Evolutionary conservation across 352 stramenopile genomes (phyloP).

Genomic region (Pythium pyrilobum): DNA sequence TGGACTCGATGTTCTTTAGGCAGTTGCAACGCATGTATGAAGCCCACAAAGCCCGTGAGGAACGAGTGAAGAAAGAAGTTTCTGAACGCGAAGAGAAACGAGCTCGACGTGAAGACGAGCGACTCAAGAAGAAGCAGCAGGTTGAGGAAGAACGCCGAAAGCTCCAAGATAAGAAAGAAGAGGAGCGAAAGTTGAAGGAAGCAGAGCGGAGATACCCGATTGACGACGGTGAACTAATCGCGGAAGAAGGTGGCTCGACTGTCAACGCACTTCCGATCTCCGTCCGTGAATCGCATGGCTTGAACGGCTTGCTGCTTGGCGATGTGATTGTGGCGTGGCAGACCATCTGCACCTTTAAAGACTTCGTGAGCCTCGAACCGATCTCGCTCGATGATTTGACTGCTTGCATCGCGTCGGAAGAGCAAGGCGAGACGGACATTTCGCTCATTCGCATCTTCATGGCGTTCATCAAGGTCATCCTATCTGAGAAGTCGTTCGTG

Average conservation of each 20-base stretch:
- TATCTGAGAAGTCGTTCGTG: constrained; percentile 77
- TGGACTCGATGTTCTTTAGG: constrained; percentile 85
- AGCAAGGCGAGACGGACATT: constrained; percentile 32
- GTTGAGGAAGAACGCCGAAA: constrained; percentile 23
- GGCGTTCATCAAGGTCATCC: constrained; percentile 59
- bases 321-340: constrained; percentile 80
- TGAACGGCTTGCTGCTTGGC: constrained; percentile 55
- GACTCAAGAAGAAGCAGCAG: constrained; percentile 19
- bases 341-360: constrained; percentile 69
- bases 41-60: constrained; percentile 51
- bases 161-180: constrained; percentile 42
- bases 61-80: constrained; percentile 49
- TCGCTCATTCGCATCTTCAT: constrained; percentile 66
- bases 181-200: constrained; percentile 44
- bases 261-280: constrained; percentile 31
- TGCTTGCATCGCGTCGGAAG: constrained; percentile 40
- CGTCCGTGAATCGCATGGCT: constrained; percentile 33
- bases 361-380: constrained; percentile 54
- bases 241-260: constrained; percentile 23
- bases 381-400: constrained; percentile 61
- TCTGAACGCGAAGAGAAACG: constrained; percentile 58
- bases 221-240: constrained; percentile 62
- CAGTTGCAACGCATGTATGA: constrained; percentile 71
- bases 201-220: constrained; percentile 62
- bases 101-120: constrained; percentile 18